phyloP scores from a whole-genome alignment of 2,329 filamentous ascomycete genomes.

The Phaeomoniella chlamydospora region DNA sequence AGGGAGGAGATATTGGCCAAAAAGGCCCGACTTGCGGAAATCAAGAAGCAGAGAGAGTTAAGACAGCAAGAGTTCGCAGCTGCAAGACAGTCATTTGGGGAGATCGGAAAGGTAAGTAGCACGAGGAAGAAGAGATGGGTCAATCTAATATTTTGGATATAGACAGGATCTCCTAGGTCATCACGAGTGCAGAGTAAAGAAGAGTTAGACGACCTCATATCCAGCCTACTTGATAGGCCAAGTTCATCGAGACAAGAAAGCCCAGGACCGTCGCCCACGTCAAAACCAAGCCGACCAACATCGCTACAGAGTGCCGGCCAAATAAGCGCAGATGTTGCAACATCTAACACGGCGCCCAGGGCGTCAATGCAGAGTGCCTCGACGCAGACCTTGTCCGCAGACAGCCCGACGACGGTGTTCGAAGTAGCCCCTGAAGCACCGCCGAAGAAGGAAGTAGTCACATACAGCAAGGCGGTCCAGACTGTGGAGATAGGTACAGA shows the following conservation, averaged over 20 bases:
- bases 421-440: slow-evolving; percentile 54
- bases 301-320: slow-evolving; percentile 74
- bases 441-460: slow-evolving; percentile 59
- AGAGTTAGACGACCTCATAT: slow-evolving; percentile 59
- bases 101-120: not conserved
- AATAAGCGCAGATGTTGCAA: slow-evolving; percentile 33
- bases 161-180: not conserved
- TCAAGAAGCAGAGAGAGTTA: slow-evolving; percentile 82
- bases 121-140: not conserved
- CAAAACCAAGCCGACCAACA: slow-evolving; percentile 55
- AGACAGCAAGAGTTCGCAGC: slow-evolving; percentile 61
- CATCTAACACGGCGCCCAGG: slow-evolving; percentile 14
- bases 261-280: slow-evolving; percentile 4
- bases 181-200: slow-evolving; percentile 47
- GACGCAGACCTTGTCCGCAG: slow-evolving; percentile 59
- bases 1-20: slow-evolving; percentile 81
- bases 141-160: not conserved
- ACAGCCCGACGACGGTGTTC: slow-evolving; percentile 60
- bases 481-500: slow-evolving; percentile 36
- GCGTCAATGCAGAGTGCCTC: slow-evolving; percentile 30
- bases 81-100: slow-evolving; percentile 39
- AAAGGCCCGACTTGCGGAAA: slow-evolving; percentile 89
- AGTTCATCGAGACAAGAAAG: slow-evolving; percentile 2
- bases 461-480: slow-evolving; percentile 94
- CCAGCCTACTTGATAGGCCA: slow-evolving; percentile 55